Conservation (phyloP, 1,139 yeast species). For the Hemisphaericaspora subhashii region DNA sequence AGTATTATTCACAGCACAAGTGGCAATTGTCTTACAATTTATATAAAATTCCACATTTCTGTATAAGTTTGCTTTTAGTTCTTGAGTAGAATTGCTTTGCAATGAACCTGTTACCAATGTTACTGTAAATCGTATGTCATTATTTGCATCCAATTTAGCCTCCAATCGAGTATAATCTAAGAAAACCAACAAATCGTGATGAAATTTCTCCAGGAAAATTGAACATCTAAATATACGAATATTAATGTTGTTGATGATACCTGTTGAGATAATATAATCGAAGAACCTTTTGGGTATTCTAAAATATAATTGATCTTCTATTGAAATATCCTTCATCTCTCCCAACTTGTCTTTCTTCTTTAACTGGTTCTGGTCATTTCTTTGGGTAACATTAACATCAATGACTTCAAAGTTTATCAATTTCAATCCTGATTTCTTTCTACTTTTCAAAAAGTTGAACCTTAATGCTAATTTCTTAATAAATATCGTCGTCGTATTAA, state of each 20-base stretch:
- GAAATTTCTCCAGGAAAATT: slow-evolving; percentile 19
- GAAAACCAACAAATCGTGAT: slow-evolving; percentile 19
- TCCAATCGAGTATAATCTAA: slow-evolving; percentile 36
- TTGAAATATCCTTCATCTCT: slow-evolving; percentile 7
- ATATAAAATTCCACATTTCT: slow-evolving; percentile 33
- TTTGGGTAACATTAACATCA: slow-evolving; percentile 20
- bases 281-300: slow-evolving; percentile 14
- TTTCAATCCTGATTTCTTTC: slow-evolving; percentile 29
- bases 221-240: slow-evolving; percentile 30
- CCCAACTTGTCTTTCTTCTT: background rate
- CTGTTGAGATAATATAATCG: slow-evolving; percentile 18
- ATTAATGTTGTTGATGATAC: slow-evolving; percentile 32
- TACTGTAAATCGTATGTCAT: slow-evolving; percentile 23
- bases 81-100: slow-evolving; percentile 19
- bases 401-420: slow-evolving; percentile 30
- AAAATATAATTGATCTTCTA: slow-evolving; percentile 10
- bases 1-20: slow-evolving; percentile 20
- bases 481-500: slow-evolving; percentile 18
- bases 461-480: slow-evolving; percentile 26
- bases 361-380: background rate
- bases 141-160: slow-evolving; percentile 19
- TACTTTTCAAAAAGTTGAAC: slow-evolving; percentile 26
- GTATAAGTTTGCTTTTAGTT: slow-evolving; percentile 20
- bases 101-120: slow-evolving; percentile 33
- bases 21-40: slow-evolving; percentile 25